Percentiles rank a stretch among this genome's conserved stretches.
Conservation (phyloP, 139 green algal genomes). For the Coccomyxa sp. region DNA sequence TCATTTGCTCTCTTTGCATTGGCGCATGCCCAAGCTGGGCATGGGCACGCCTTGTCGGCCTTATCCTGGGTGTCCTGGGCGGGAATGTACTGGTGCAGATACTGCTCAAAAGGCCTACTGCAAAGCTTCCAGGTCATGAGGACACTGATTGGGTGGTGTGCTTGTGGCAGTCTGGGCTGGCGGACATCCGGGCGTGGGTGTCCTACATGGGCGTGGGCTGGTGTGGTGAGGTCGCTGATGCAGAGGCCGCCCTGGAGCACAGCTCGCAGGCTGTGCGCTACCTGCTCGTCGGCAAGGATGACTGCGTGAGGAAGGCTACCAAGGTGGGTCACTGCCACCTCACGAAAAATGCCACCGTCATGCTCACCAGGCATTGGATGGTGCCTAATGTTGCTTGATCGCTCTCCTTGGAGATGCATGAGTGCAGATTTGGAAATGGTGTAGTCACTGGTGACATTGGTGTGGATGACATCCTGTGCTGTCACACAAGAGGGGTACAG, state of each 20-base stretch:
- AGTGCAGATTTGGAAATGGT: no score
- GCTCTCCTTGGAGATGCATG: no score
- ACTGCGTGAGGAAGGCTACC: slow-evolving; percentile 40
- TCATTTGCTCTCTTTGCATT: background rate
- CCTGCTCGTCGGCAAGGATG: slow-evolving; percentile 50
- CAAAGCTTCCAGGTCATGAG: background rate
- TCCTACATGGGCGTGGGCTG: slow-evolving; percentile 24
- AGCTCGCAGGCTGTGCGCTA: slow-evolving; percentile 40
- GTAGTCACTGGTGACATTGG: no score
- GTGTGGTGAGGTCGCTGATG: slow-evolving; percentile 20
- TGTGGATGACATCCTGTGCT: no score
- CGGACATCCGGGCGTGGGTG: slow-evolving; percentile 32
- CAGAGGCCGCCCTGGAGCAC: slow-evolving; percentile 32
- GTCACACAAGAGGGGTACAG: background rate
- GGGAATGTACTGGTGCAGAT: background rate
- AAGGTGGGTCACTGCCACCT: no score
- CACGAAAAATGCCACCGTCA: no score
- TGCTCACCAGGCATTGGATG: no score
- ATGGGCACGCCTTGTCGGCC: no score
- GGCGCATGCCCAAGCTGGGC: background rate
- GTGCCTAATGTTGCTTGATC: no score
- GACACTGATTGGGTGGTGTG: background rate
- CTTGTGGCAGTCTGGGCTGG: slow-evolving; percentile 30
- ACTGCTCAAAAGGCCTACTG: background rate
- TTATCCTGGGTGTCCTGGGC: no score